These are phyloP conservation scores for Globisporangium nagaii DNA, from an alignment of 352 stramenopile genomes.

Conservation along the genomic window DNA sequence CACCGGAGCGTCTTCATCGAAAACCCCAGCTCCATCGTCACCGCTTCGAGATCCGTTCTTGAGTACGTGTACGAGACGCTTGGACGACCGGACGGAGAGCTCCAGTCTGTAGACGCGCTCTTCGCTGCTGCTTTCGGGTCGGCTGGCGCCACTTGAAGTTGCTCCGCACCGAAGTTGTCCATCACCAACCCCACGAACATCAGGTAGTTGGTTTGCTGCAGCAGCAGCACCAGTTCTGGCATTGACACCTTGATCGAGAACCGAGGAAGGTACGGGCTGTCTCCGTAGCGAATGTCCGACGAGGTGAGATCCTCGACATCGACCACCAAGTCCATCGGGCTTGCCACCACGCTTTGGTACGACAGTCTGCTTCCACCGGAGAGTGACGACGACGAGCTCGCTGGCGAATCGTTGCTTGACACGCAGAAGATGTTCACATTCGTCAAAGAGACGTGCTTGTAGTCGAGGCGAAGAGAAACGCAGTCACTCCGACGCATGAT, in stretches of 20 bases:
- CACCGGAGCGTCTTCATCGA: constrained; percentile 51
- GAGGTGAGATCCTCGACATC: constrained; percentile 67
- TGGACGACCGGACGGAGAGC: constrained; percentile 35
- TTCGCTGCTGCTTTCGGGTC: not conserved
- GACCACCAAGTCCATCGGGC: constrained; percentile 44
- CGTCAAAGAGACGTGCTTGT: constrained; percentile 37
- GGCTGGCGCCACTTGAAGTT: constrained; percentile 23
- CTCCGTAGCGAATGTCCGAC: constrained; percentile 29
- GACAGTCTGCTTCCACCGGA: not conserved
- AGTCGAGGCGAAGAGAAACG: constrained; percentile 22
- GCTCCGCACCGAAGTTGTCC: constrained; percentile 73
- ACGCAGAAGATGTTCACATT: constrained; percentile 51
- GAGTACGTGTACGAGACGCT: constrained; percentile 69
- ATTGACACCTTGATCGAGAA: constrained; percentile 44
- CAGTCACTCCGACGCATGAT: constrained; percentile 33
- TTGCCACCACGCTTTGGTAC: constrained; percentile 21
- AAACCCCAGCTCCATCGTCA: constrained; percentile 62
- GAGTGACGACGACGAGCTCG: constrained; percentile 1
- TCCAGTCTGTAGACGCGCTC: not conserved
- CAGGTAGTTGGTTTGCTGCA: constrained; percentile 42
- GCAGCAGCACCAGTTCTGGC: constrained; percentile 17
- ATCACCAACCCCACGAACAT: constrained; percentile 53
- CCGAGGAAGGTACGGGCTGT: constrained; percentile 40
- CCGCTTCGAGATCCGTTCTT: constrained; percentile 55
- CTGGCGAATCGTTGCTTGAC: constrained; percentile 8